Evolutionary conservation across 176 grass and related monocot species (phyloP).

Genomic region (Rhynchospora breviuscula): DNA sequence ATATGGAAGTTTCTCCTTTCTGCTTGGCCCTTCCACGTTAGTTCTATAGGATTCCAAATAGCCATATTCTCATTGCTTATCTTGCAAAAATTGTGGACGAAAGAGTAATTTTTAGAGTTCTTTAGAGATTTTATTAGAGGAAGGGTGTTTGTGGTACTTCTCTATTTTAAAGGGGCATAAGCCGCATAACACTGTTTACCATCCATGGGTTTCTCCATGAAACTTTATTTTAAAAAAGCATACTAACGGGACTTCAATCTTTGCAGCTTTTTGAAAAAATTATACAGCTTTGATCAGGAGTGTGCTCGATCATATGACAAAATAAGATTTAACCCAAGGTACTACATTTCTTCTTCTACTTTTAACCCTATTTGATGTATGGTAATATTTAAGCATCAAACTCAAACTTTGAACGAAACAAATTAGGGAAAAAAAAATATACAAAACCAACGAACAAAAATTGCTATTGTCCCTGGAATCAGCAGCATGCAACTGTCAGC

Average conservation of each 20-base stretch:
- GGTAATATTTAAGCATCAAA: neutral
- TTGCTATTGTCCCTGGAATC: neutral
- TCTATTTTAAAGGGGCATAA: conserved; percentile 3
- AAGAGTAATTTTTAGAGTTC: neutral
- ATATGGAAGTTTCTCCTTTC: neutral
- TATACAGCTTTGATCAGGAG: conserved; percentile 61
- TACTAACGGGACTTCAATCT: neutral
- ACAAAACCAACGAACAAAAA: neutral
- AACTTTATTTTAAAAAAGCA: neutral
- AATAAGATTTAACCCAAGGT: conserved; percentile 81
- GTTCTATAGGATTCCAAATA: neutral
- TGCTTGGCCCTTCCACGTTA: neutral
- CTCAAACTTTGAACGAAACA: neutral
- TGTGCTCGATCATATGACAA: conserved; percentile 90
- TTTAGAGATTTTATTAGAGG: neutral
- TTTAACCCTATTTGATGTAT: neutral
- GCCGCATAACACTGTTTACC: neutral
- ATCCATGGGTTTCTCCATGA: neutral
- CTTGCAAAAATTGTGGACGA: neutral
- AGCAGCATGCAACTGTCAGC: neutral
- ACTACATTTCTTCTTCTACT: conserved; percentile 19
- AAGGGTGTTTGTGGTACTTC: neutral
- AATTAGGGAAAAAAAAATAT: neutral
- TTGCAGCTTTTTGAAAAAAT: conserved; percentile 78
- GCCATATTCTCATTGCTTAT: neutral